Base-by-base conservation (phyloP, 2,329 filamentous ascomycete species). In the Tricladium varicosporioides region DNA sequence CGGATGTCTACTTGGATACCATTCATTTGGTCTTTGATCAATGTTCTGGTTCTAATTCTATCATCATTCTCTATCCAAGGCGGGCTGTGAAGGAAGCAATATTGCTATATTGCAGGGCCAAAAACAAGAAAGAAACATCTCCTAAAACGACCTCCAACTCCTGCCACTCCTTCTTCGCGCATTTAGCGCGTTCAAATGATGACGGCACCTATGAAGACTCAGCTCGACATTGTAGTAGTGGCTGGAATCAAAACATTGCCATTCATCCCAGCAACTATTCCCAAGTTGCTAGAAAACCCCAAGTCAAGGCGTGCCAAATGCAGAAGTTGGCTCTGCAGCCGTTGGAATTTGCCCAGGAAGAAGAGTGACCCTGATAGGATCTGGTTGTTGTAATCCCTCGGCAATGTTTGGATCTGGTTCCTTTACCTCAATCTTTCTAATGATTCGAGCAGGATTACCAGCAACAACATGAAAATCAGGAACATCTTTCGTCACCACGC, bases 401-500 rank as follows among this genome's bases (percentile, higher is more conserved):
- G 31, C 22, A 14, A 64, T 22, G 16, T 47, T 57, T 48, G 64
- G 67, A 63, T 70, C 65, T 16, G 62, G 57, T 42, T 59, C 65
- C 16, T 68, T 65, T 2, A 74, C 71, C 54, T 73, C 71, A 53
- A 74, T 68, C 54, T 68, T 75, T 57, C 66, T 76, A 51, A 89
- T 71, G 14, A 88, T 71, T 49, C 77, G 78, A 10, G 86, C 87
- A 40, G 87, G 87, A 64, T 89, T 90, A 0, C 87, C 87, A 15
- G 78, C 86, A 0, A 84, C 85, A 11, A 86, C 78, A 8, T 79
- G 79, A 61, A 83, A 85, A 7, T 81, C 78, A 4, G 83, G 79
- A n/a, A 90, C 81, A 70, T 87, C 78, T 74, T 87, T 94, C 1
- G 89, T 94, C 19, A 96, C 91, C 3, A 95, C 89, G 69, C 87